Conservation (phyloP, 306 rosid genomes). For the Cotoneaster glaucophyllus region DNA sequence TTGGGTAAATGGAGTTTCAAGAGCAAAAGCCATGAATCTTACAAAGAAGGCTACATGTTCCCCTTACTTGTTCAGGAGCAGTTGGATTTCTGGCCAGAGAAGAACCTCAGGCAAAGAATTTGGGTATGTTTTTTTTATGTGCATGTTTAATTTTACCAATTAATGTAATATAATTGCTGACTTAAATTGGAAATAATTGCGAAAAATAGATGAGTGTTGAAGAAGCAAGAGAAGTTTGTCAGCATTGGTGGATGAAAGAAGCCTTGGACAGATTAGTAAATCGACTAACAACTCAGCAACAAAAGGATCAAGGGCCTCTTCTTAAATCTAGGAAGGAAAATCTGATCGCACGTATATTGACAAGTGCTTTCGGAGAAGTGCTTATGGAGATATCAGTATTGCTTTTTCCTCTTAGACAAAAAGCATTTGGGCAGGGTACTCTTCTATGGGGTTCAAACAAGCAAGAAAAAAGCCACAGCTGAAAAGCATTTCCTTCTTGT, state of each 20-base stretch:
- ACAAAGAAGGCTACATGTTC: slow-evolving; percentile 85
- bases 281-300: slow-evolving; percentile 42
- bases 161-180: neutral
- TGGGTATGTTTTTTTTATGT: slow-evolving; percentile 49
- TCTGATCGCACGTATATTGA: slow-evolving; percentile 32
- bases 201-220: slow-evolving; percentile 53
- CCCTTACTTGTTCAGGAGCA: slow-evolving; percentile 79
- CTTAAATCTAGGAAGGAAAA: slow-evolving; percentile 27
- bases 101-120: slow-evolving; percentile 56
- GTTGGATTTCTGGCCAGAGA: slow-evolving; percentile 85
- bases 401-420: slow-evolving; percentile 4
- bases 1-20: slow-evolving; percentile 89
- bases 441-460: slow-evolving; percentile 16
- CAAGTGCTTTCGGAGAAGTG: slow-evolving; percentile 9
- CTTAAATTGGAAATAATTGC: neutral
- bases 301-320: neutral
- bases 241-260: slow-evolving; percentile 96
- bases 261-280: slow-evolving; percentile 63
- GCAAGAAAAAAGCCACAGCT: neutral
- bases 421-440: slow-evolving; percentile 2
- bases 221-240: slow-evolving; percentile 78
- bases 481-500: neutral
- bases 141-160: neutral
- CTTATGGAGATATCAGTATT: neutral
- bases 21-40: slow-evolving; percentile 71